Conservation (phyloP, 176 grass and related monocot species). For the Oryza officinalis region DNA sequence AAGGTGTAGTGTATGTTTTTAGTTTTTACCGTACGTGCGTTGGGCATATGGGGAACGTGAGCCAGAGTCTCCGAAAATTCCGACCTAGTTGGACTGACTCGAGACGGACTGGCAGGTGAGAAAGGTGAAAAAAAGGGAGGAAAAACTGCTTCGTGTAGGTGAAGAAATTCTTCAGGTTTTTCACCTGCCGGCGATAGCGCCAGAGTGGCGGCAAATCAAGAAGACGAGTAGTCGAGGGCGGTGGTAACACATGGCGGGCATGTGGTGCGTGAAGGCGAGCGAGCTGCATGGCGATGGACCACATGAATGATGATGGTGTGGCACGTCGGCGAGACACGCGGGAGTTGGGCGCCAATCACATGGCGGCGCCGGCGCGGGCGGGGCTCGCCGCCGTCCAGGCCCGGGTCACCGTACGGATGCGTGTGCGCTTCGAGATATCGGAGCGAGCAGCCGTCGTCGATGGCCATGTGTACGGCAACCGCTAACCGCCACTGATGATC, state of each 20-base stretch:
- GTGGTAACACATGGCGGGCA: constrained; percentile 28
- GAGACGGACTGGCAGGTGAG: neutral
- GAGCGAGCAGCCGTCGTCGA: neutral
- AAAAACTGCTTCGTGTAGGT: neutral
- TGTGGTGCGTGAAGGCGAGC: neutral
- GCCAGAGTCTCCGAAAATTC: neutral
- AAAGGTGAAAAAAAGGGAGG: neutral
- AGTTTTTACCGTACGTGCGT: neutral
- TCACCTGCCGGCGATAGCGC: no score
- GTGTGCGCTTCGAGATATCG: neutral
- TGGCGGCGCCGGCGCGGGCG: neutral
- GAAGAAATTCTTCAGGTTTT: neutral
- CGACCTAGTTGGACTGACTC: neutral
- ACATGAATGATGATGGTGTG: constrained; percentile 20
- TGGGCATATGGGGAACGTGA: neutral
- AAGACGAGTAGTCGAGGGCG: no score
- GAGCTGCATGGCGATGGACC: neutral
- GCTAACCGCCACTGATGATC: neutral
- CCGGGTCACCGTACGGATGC: neutral
- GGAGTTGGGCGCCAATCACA: neutral
- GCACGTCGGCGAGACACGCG: neutral
- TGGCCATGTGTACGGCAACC: constrained; percentile 29
- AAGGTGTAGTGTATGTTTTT: no score
- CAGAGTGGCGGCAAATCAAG: neutral
- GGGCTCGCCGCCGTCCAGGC: constrained; percentile 3